Conservation (phyloP, 352 stramenopile species). For the Globisporangium irregulare region DNA sequence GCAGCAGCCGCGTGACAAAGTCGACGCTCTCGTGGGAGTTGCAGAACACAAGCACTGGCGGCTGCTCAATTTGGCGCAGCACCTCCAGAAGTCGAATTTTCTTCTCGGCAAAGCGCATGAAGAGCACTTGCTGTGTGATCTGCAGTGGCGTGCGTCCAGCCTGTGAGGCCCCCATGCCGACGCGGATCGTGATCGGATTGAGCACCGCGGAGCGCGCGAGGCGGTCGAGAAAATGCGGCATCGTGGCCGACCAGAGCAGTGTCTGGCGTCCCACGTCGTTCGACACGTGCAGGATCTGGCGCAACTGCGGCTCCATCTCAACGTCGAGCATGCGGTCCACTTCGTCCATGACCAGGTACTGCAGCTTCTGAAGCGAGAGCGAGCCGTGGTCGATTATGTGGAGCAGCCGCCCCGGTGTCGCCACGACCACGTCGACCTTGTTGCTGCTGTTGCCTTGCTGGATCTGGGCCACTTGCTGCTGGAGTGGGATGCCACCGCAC, state of each 20-base stretch:
- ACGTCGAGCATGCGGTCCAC: slow-evolving; percentile 95
- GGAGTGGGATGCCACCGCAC: slow-evolving; percentile 39
- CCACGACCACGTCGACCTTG: slow-evolving; percentile 32
- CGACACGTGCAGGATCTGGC: slow-evolving; percentile 88
- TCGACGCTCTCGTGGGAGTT: slow-evolving; percentile 95
- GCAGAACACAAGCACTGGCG: slow-evolving; percentile 96
- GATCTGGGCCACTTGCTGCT: slow-evolving; percentile 30
- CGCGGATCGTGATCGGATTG: slow-evolving; percentile 89
- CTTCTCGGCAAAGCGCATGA: slow-evolving; percentile 50
- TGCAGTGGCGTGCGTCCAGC: slow-evolving; percentile 47
- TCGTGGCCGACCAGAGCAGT: slow-evolving; percentile 94
- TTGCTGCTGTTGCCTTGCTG: slow-evolving; percentile 25
- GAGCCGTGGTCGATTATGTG: slow-evolving; percentile 32
- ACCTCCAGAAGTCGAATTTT: slow-evolving; percentile 36
- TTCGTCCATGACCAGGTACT: slow-evolving; percentile 93
- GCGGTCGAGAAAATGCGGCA: slow-evolving; percentile 86
- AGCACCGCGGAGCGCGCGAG: slow-evolving; percentile 92
- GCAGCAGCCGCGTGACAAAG: slow-evolving; percentile 89
- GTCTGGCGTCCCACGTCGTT: slow-evolving; percentile 71
- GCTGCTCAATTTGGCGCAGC: slow-evolving; percentile 72
- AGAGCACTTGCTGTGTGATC: slow-evolving; percentile 90
- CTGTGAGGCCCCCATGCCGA: slow-evolving; percentile 57
- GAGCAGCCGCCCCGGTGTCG: slow-evolving; percentile 59
- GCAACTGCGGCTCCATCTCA: slow-evolving; percentile 91
- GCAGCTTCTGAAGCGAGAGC: slow-evolving; percentile 29